Evolutionary conservation across 1,139 yeast species (phyloP).

Genomic region (Protomyces pachydermus): DNA sequence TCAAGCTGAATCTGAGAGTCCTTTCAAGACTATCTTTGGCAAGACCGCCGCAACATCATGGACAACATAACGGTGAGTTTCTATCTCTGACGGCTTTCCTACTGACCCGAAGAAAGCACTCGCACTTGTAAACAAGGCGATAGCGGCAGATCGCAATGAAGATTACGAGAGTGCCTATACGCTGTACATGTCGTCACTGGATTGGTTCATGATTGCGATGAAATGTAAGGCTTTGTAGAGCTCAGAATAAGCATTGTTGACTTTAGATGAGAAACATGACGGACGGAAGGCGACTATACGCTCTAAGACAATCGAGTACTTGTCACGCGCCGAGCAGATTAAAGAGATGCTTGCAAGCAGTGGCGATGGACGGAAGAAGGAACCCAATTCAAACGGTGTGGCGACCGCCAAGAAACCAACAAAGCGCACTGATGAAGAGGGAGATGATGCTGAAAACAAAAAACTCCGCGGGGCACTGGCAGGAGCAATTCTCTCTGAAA

Average conservation of each 20-base stretch:
- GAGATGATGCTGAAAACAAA: slow-evolving; percentile 68
- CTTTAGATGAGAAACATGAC: slow-evolving; percentile 72
- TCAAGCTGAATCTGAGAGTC: too few species aligned
- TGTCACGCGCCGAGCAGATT: slow-evolving; percentile 88
- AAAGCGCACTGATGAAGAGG: slow-evolving; percentile 23
- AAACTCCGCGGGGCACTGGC: slow-evolving; percentile 77
- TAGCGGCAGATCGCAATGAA: slow-evolving; percentile 88
- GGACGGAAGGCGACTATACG: slow-evolving; percentile 83
- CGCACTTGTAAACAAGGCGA: slow-evolving; percentile 87
- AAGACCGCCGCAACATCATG: neutral
- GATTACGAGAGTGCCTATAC: slow-evolving; percentile 92
- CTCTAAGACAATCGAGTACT: slow-evolving; percentile 83
- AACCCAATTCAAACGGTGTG: slow-evolving; percentile 46
- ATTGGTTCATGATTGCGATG: slow-evolving; percentile 89
- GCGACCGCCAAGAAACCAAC: slow-evolving; percentile 56
- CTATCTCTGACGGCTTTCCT: neutral
- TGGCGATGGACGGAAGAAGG: slow-evolving; percentile 39
- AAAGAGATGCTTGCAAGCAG: slow-evolving; percentile 76
- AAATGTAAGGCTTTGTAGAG: slow-evolving; percentile 48
- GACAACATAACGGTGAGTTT: slow-evolving; percentile 15
- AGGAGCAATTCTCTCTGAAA: slow-evolving; percentile 81
- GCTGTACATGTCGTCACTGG: slow-evolving; percentile 86
- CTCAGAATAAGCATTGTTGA: neutral
- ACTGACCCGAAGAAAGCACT: slow-evolving; percentile 61
- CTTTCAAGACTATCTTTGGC: too few species aligned